Percentiles rank a stretch among this genome's conserved stretches.
Evolutionary conservation across 2,329 filamentous ascomycete genomes (phyloP).

Genomic region (Sarocladium oryzae): DNA sequence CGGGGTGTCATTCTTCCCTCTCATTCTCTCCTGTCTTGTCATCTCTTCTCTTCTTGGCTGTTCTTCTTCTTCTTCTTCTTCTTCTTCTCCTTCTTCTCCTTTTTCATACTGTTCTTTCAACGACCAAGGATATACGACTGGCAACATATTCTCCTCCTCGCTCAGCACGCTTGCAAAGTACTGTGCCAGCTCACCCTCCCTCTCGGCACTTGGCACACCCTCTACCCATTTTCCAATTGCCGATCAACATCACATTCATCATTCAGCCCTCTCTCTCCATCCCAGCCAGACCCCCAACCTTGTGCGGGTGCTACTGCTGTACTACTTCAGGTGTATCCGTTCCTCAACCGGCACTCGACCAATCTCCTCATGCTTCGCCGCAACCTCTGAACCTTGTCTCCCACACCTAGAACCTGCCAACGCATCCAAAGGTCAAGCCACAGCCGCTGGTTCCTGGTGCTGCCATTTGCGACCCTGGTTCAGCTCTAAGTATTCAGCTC

Average conservation of each 20-base stretch:
- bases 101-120: too few relatives aligned
- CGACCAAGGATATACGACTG: background rate
- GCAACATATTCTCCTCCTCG: background rate
- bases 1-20: too few relatives aligned
- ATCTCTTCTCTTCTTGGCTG: background rate
- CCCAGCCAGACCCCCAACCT: too few relatives aligned
- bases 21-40: background rate
- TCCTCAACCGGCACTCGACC: background rate
- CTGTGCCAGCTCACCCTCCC: background rate
- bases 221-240: constrained; percentile 5
- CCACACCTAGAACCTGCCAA: background rate
- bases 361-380: background rate
- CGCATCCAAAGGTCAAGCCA: constrained; percentile 2
- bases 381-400: background rate
- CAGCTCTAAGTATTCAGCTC: too few relatives aligned
- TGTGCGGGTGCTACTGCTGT: too few relatives aligned
- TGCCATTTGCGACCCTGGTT: background rate
- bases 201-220: constrained; percentile 4
- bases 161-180: background rate
- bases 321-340: too few relatives aligned
- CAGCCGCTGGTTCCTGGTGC: background rate
- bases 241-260: background rate
- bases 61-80: background rate
- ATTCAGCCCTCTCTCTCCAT: background rate
- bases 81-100: background rate